These are phyloP conservation scores for Coleophoma cylindrospora DNA, from an alignment of 2,329 filamentous ascomycete species.

Conservation along the genomic window DNA sequence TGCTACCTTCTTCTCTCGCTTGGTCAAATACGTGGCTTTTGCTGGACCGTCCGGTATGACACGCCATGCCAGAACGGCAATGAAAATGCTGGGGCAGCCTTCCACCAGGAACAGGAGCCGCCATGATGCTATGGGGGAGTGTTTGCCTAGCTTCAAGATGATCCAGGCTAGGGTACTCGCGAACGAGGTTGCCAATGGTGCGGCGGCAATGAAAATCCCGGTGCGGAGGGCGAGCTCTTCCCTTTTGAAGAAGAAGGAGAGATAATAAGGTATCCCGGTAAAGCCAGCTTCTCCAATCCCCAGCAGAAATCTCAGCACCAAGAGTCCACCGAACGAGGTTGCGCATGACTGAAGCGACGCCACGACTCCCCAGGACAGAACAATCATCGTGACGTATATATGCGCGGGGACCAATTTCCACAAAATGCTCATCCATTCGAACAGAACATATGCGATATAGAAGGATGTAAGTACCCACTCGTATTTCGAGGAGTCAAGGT, in stretches of 20 bases:
- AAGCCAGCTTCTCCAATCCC: constrained; percentile 64
- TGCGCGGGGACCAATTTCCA: constrained; percentile 58
- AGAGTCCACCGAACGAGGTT: constrained; percentile 56
- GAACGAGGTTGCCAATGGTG: constrained; percentile 74
- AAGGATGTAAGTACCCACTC: constrained; percentile 57
- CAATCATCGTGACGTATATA: constrained; percentile 54
- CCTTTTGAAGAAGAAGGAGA: constrained; percentile 59
- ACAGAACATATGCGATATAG: constrained; percentile 57
- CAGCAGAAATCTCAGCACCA: constrained; percentile 50
- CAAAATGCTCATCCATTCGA: constrained; percentile 61
- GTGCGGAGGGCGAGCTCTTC: constrained; percentile 79
- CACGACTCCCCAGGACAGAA: constrained; percentile 73
- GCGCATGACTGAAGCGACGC: constrained; percentile 69
- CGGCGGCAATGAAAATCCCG: constrained; percentile 84
- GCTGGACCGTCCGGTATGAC: constrained; percentile 72
- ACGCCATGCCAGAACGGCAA: constrained; percentile 68
- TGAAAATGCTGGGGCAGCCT: constrained; percentile 76
- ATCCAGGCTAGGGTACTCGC: constrained; percentile 75
- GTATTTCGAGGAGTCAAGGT: constrained; percentile 45
- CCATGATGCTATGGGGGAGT: constrained; percentile 73
- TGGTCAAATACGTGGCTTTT: constrained; percentile 57
- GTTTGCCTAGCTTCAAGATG: constrained; percentile 64
- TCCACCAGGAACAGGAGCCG: constrained; percentile 80
- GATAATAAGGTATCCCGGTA: constrained; percentile 57
- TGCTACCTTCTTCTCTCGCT: constrained; percentile 64